Percentiles rank a stretch among this genome's conserved stretches.
These are phyloP conservation scores for Kazachstania bromeliacearum DNA, from an alignment of 805 yeast genomes.

Conservation along the genomic window DNA sequence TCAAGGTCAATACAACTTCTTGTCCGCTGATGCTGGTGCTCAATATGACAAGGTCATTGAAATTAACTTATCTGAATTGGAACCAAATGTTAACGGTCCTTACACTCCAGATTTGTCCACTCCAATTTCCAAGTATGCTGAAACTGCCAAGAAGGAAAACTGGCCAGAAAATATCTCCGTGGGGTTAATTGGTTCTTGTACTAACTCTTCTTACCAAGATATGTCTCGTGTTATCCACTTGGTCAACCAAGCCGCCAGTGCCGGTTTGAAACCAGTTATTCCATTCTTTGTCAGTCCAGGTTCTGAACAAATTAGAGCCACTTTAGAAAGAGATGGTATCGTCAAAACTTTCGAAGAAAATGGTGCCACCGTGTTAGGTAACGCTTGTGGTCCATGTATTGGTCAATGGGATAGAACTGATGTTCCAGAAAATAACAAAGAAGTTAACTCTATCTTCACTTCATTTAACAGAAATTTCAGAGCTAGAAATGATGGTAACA, in stretches of 20 bases:
- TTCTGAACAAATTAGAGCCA: slow-evolving; percentile 95
- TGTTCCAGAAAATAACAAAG: slow-evolving; percentile 51
- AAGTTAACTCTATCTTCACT: slow-evolving; percentile 83
- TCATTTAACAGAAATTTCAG: slow-evolving; percentile 97
- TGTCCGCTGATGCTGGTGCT: slow-evolving; percentile 79
- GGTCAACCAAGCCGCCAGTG: slow-evolving; percentile 75
- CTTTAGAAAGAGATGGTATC: slow-evolving; percentile 91
- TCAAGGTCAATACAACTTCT: slow-evolving; percentile 43
- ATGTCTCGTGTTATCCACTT: slow-evolving; percentile 94
- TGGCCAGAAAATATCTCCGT: slow-evolving; percentile 88
- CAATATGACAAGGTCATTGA: slow-evolving; percentile 90
- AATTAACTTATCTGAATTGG: slow-evolving; percentile 75
- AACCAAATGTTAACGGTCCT: slow-evolving; percentile 96
- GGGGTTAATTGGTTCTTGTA: slow-evolving; percentile 96
- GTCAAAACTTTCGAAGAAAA: slow-evolving; percentile 68
- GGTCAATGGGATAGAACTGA: slow-evolving; percentile 98
- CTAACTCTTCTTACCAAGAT: slow-evolving; percentile 96
- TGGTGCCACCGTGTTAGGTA: slow-evolving; percentile 90
- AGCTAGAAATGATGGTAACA: slow-evolving; percentile 97
- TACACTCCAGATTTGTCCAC: slow-evolving; percentile 97
- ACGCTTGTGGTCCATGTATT: slow-evolving; percentile 99
- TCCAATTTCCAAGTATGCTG: slow-evolving; percentile 74
- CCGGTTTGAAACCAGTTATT: slow-evolving; percentile 81
- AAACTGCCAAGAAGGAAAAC: slow-evolving; percentile 55
- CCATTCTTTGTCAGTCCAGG: slow-evolving; percentile 97